These are phyloP conservation scores for Wallacemonas sp. DNA, from an alignment of 208 protist genomes.

Conservation along the genomic window DNA sequence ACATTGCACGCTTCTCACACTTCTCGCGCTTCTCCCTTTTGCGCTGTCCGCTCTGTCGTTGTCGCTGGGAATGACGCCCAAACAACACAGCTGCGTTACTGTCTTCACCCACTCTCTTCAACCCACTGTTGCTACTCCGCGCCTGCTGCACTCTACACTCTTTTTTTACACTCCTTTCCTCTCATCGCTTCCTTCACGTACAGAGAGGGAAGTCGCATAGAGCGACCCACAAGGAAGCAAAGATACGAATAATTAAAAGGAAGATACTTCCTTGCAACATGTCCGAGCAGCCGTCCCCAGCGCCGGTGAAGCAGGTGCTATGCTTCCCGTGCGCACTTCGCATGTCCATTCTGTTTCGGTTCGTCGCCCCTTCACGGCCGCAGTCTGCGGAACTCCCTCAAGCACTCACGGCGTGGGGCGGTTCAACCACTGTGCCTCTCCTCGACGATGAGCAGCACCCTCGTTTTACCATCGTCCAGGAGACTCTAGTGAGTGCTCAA, in stretches of 20 bases:
- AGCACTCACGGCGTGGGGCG: neutral
- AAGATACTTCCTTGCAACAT: too few relatives aligned
- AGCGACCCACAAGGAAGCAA: neutral
- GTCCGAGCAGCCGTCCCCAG: neutral
- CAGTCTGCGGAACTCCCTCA: neutral
- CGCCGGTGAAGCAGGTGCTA: constrained; percentile 35
- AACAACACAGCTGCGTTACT: too few relatives aligned
- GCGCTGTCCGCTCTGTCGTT: too few relatives aligned
- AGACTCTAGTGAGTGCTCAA: constrained; percentile 47
- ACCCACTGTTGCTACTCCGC: neutral
- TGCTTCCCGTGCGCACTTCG: constrained; percentile 81
- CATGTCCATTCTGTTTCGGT: constrained; percentile 82
- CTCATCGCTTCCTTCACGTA: neutral
- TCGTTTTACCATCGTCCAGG: constrained; percentile 73
- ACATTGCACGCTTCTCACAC: too few relatives aligned
- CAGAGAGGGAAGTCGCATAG: neutral
- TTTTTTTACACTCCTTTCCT: neutral
- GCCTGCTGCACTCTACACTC: neutral
- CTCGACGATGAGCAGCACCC: constrained; percentile 59
- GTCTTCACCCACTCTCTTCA: too few relatives aligned
- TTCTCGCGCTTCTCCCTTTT: too few relatives aligned
- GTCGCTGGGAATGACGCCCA: too few relatives aligned
- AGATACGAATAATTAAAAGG: too few relatives aligned
- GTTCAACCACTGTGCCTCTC: constrained; percentile 14
- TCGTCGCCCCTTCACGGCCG: constrained; percentile 34